These are phyloP conservation scores for Giardia duodenalis DNA, from an alignment of 208 protist genomes.

Conservation along the genomic window DNA sequence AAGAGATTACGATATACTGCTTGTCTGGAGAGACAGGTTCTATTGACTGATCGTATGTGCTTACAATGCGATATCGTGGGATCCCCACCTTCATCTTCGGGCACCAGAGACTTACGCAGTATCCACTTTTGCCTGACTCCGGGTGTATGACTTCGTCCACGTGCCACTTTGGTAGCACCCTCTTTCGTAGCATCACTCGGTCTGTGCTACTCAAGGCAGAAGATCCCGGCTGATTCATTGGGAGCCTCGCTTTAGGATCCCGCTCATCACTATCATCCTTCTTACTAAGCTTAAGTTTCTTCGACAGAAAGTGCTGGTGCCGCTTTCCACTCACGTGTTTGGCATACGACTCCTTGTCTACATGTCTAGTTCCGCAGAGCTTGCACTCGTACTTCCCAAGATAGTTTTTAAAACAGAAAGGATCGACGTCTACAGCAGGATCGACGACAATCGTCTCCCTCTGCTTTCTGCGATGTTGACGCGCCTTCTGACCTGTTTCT, in stretches of 20 bases:
- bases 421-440: too few relatives aligned
- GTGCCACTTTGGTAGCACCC: neutral
- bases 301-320: neutral
- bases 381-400: neutral
- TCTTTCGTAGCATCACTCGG: neutral
- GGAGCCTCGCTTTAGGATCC: neutral
- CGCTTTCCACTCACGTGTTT: neutral
- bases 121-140: neutral
- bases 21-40: neutral
- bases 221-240: neutral
- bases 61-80: neutral
- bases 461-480: too few relatives aligned
- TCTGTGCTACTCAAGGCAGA: neutral
- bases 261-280: too few relatives aligned
- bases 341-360: neutral
- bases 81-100: neutral
- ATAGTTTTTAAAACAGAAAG: neutral
- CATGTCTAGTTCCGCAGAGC: neutral
- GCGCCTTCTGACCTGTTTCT: too few relatives aligned
- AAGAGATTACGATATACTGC: neutral
- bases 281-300: too few relatives aligned
- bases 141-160: neutral
- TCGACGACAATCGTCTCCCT: too few relatives aligned
- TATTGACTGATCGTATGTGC: neutral
- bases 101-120: neutral